Conservation (phyloP, 805 yeast genomes). For the Ogataea philodendri region DNA sequence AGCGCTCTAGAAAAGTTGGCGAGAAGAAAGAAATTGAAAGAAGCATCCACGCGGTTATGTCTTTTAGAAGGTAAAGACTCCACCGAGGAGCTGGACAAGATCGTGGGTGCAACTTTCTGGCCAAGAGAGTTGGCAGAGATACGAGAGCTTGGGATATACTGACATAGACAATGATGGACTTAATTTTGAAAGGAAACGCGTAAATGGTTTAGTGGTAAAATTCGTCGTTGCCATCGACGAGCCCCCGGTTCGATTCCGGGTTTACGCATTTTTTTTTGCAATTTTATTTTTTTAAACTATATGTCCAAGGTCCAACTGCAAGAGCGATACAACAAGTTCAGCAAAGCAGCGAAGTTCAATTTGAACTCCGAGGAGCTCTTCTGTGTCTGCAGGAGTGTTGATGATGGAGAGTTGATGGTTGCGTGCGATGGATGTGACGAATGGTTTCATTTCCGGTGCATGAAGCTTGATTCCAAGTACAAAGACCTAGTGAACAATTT, state of each 20-base stretch:
- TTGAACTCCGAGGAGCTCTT: conserved; percentile 60
- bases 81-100: conserved; percentile 24
- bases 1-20: conserved; percentile 41
- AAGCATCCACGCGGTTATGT: conserved; percentile 46
- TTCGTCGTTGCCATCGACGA: conserved; percentile 29
- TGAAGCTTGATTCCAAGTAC: conserved; percentile 52
- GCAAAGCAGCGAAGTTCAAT: conserved; percentile 39
- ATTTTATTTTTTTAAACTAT: conserved; percentile 1
- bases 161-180: too few relatives aligned
- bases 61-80: conserved; percentile 40
- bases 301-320: conserved; percentile 24
- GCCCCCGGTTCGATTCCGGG: conserved; percentile 32
- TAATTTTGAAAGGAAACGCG: conserved; percentile 16
- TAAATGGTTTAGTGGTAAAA: conserved; percentile 29
- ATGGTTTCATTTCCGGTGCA: conserved; percentile 87
- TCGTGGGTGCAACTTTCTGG: conserved; percentile 31
- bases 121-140: conserved; percentile 27
- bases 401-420: conserved; percentile 83
- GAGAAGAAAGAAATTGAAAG: conserved; percentile 42
- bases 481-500: conserved; percentile 59
- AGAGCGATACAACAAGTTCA: conserved; percentile 30
- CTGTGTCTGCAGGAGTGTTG: conserved; percentile 78
- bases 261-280: conserved; percentile 22
- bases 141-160: conserved; percentile 26
- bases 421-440: conserved; percentile 94